A percentile compares a stretch with the other conserved stretches of the same genome.
Conservation (phyloP, 768 basidiomycete genomes). For the Pisolithus tinctorius region DNA sequence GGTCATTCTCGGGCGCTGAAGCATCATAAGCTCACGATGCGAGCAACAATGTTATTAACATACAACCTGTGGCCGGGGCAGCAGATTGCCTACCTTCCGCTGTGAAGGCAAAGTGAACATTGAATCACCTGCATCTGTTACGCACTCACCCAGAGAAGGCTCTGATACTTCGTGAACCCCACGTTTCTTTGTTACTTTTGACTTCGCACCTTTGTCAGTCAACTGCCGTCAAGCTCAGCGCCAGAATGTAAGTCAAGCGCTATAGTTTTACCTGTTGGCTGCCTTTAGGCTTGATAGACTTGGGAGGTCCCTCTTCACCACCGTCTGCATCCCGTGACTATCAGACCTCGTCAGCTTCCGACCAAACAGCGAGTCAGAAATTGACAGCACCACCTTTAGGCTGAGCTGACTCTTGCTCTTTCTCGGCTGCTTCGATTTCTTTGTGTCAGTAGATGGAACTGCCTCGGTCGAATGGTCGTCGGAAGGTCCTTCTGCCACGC, state of each 20-base stretch:
- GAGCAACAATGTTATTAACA: not conserved
- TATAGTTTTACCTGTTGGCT: not conserved
- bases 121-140: not conserved
- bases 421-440: conserved; percentile 4
- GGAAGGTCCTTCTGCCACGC: not conserved
- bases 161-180: not conserved
- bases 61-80: not conserved
- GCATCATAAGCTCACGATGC: not conserved
- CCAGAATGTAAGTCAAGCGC: not conserved
- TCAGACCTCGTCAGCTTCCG: not conserved
- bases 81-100: not conserved
- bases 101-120: not conserved
- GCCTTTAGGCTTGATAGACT: not conserved
- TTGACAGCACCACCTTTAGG: not conserved
- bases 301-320: not conserved
- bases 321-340: not conserved
- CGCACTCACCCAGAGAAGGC: conserved; percentile 10
- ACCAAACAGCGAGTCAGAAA: not conserved
- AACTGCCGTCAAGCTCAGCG: not conserved
- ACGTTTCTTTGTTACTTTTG: conserved; percentile 6
- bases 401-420: not conserved
- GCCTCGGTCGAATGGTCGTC: not conserved
- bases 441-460: not conserved
- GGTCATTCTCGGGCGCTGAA: not conserved
- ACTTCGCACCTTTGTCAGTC: not conserved